Base-by-base conservation (phyloP, 1,284 basidiomycete species). In the Tetrapyrgos nigripes region DNA sequence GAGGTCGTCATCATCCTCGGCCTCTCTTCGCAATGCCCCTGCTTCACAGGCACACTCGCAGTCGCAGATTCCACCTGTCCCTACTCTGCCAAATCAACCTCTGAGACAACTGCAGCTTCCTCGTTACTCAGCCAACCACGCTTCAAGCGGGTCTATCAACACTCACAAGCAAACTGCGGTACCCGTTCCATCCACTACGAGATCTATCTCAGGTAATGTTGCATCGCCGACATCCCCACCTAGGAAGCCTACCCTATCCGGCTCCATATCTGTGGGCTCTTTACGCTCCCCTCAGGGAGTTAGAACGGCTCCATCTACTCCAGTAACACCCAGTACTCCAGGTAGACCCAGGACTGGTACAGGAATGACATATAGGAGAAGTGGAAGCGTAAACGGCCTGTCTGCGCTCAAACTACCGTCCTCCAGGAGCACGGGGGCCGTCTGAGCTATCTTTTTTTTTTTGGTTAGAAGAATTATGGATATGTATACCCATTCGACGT, bases 291-390 rank as follows among this genome's bases (percentile, higher is more conserved):
- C 33, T 33, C 31, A 52, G 33, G 35, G 37, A 35, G 23, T 10
- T 43, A 10, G 29, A 13, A 31, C 48, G 4, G 27, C 53, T 37
- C 52, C 48, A 9, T 53, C 37, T 17, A 44, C 55, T 13, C 58
- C 58, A 54, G 24, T 49, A 5, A 59, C 53, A 33, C 63, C 68
- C 3, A 48, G 37, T 23, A 48, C 55, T 14, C 54, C 62, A 43
- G 43, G 45, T 43, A 81, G 76, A 59, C 84, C 87, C 14, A 72
- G 88, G 35, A 89, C 84, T 14, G 88, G 88, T 5, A 88, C 87
- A 9, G 88, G 88, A 33, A 89, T 90, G 88, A 75, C 77, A 45
- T 89, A 89, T 64, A 78, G 82, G 53, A 80, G 73, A 43, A 77
- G 37, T 40, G 37, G 37, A 17, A 40, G 37, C 17, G 37, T 40